These are phyloP conservation scores for Niebla homalea DNA, from an alignment of 495 filamentous ascomycete species.

Conservation along the genomic window DNA sequence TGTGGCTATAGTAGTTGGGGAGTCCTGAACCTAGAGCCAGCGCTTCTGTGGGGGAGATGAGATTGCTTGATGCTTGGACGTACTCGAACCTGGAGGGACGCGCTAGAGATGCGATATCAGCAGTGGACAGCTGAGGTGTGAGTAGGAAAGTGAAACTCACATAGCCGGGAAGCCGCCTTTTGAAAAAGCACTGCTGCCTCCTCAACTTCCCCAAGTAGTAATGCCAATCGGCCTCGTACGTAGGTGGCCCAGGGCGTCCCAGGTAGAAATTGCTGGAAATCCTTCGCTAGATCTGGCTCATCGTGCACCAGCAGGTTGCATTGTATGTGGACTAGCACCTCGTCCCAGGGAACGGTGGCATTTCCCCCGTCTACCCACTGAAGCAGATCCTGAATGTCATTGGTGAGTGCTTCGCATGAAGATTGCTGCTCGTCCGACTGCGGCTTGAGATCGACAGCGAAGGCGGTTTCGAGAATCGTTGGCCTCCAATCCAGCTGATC, in stretches of 20 bases:
- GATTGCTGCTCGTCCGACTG: constrained; percentile 28
- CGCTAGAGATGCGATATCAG: constrained; percentile 22
- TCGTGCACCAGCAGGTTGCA: constrained; percentile 57
- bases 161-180: constrained; percentile 68
- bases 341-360: constrained; percentile 30
- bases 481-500: constrained; percentile 10
- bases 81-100: constrained; percentile 30
- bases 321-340: constrained; percentile 45
- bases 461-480: constrained; percentile 38
- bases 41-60: constrained; percentile 59
- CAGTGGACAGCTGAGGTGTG: too few relatives aligned
- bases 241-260: constrained; percentile 66
- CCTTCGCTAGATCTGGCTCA: constrained; percentile 58
- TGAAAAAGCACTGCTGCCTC: constrained; percentile 66
- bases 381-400: constrained; percentile 36
- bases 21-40: constrained; percentile 64
- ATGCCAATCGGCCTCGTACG: constrained; percentile 66
- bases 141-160: constrained; percentile 35
- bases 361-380: constrained; percentile 33
- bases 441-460: constrained; percentile 34
- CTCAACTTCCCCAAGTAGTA: constrained; percentile 57
- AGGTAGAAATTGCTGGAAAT: constrained; percentile 58
- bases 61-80: constrained; percentile 38
- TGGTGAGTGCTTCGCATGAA: constrained; percentile 34
- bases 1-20: constrained; percentile 73